Conservation (phyloP, 2,329 filamentous ascomycete species). For the Didymella exigua region DNA sequence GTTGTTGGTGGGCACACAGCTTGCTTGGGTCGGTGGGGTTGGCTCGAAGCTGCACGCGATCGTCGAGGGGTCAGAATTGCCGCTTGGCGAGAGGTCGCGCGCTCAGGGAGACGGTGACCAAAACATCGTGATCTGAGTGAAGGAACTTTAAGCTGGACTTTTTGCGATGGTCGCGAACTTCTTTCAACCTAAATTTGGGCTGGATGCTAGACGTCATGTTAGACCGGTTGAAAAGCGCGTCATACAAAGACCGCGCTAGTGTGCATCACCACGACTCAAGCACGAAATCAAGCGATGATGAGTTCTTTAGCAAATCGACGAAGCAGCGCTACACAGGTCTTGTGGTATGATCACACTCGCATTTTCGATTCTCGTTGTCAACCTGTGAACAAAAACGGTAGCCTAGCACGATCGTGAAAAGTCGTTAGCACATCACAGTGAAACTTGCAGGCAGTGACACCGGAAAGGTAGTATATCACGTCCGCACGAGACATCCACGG, state of each 20-base stretch:
- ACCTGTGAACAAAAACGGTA: too few relatives aligned
- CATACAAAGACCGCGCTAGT: too few relatives aligned
- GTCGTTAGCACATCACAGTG: neutral
- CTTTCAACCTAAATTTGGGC: neutral
- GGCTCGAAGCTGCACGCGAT: neutral
- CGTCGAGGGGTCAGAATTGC: slow-evolving; percentile 9
- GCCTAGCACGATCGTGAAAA: too few relatives aligned
- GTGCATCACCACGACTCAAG: neutral
- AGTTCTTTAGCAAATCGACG: neutral
- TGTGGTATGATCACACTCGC: neutral
- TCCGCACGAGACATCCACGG: neutral
- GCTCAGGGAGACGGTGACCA: neutral
- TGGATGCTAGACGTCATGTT: too few relatives aligned
- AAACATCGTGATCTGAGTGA: neutral
- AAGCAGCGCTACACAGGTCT: too few relatives aligned
- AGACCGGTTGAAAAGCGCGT: too few relatives aligned
- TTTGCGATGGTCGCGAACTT: neutral
- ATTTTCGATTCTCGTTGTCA: neutral
- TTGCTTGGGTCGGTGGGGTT: neutral
- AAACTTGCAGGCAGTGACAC: neutral
- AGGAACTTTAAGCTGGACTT: neutral
- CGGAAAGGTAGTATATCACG: neutral
- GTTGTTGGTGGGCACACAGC: neutral
- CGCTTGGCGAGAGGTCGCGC: slow-evolving; percentile 5
- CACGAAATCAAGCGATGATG: neutral